A percentile compares a stretch with the other conserved stretches of the same genome.
These are phyloP conservation scores for Pseudopyricularia javanii DNA, from an alignment of 2,329 filamentous ascomycete genomes.

Conservation along the genomic window DNA sequence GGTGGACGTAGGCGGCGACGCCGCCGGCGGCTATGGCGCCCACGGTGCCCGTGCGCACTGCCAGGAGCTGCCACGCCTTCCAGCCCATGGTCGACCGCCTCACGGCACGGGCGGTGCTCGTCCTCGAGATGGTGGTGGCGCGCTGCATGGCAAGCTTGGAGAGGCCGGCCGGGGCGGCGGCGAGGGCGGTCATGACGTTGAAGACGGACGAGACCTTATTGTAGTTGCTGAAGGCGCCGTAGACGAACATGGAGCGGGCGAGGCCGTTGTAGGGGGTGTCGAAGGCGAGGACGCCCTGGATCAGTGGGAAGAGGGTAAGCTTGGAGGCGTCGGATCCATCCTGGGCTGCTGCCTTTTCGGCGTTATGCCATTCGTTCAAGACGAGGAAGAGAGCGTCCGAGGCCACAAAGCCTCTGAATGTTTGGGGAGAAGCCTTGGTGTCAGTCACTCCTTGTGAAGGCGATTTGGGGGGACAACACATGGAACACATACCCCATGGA, in stretches of 20 bases:
- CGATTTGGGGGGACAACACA: neutral
- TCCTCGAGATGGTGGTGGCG: conserved; percentile 9
- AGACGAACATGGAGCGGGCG: conserved; percentile 46
- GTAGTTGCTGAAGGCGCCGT: conserved; percentile 47
- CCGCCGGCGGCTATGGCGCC: conserved; percentile 71
- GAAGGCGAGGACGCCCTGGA: conserved; percentile 70
- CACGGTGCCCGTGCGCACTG: conserved; percentile 70
- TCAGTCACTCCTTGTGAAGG: neutral
- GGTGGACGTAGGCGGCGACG: conserved; percentile 69
- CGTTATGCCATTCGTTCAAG: conserved; percentile 44
- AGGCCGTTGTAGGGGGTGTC: conserved; percentile 73
- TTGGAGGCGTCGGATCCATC: neutral
- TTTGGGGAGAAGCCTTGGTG: neutral
- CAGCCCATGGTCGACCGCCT: conserved; percentile 19
- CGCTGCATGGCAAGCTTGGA: conserved; percentile 23
- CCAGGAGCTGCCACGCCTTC: conserved; percentile 50
- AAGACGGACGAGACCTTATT: conserved; percentile 43
- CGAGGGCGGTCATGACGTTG: conserved; percentile 43
- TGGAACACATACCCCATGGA: conserved; percentile 51
- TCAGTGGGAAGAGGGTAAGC: conserved; percentile 58
- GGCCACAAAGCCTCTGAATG: conserved; percentile 62
- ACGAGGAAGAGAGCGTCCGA: conserved; percentile 68
- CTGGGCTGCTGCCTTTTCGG: conserved; percentile 10
- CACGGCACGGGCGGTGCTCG: conserved; percentile 11
- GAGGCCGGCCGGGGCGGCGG: conserved; percentile 32